These are phyloP conservation scores for Hibiscus mutabilis DNA, from an alignment of 345 rosid genomes.

Conservation along the genomic window DNA sequence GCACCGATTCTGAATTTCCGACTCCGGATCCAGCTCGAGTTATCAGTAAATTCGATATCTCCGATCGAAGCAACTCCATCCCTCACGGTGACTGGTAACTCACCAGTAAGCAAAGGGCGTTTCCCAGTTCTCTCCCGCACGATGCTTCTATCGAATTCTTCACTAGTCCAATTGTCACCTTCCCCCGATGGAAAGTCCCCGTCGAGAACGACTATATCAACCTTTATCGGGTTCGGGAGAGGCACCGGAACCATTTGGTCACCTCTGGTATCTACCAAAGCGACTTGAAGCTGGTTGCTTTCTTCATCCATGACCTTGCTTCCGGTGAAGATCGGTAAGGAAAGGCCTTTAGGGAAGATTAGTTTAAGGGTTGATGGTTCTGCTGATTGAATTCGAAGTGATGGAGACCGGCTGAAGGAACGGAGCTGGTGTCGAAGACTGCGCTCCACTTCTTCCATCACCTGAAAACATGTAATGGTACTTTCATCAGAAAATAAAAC, in stretches of 20 bases:
- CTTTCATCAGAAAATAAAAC: background rate
- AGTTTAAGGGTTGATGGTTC: slow-evolving; percentile 40
- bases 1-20: slow-evolving; percentile 74
- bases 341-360: slow-evolving; percentile 23
- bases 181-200: slow-evolving; percentile 62
- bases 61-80: slow-evolving; percentile 48
- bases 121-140: slow-evolving; percentile 74
- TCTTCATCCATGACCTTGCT: slow-evolving; percentile 53
- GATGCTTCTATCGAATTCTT: slow-evolving; percentile 50
- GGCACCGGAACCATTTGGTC: slow-evolving; percentile 10
- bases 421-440: slow-evolving; percentile 31
- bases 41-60: slow-evolving; percentile 76
- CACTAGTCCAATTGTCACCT: slow-evolving; percentile 43
- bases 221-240: slow-evolving; percentile 45
- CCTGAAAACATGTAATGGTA: slow-evolving; percentile 28
- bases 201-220: slow-evolving; percentile 68
- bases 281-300: slow-evolving; percentile 42
- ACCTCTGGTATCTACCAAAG: slow-evolving; percentile 32
- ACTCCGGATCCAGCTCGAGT: slow-evolving; percentile 92
- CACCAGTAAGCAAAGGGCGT: slow-evolving; percentile 90
- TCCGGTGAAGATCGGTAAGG: slow-evolving; percentile 26
- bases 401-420: slow-evolving; percentile 35
- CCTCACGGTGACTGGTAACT: slow-evolving; percentile 39
- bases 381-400: slow-evolving; percentile 37
- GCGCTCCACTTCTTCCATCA: slow-evolving; percentile 67